Base-by-base conservation (phyloP, 495 filamentous ascomycete species). In the Penicillium pulvis region DNA sequence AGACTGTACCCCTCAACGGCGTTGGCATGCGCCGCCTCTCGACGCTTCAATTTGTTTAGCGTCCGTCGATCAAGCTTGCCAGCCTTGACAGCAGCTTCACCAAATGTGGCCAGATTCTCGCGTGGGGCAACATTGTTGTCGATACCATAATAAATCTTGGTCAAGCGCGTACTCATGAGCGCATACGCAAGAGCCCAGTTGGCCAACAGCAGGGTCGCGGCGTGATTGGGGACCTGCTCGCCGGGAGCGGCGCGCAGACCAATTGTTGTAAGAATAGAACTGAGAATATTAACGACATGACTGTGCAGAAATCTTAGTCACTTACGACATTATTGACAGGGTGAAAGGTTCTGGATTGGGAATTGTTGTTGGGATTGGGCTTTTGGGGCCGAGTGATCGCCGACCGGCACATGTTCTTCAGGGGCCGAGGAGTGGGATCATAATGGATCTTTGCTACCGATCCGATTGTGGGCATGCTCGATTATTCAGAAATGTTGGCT, bases 81-180 rank as follows among this genome's bases (percentile, higher is more conserved):
- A 24, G 70, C 64, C 36, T 74, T 62, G 16, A 85, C 80, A 1
- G 79, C 79, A 1, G 66, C 71, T 19, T 75, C 67, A 46, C 80
- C 81, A 56, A 76, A 74, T 20, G 74, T 79, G 46, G 57, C 56
- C 4, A 84, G 70, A 36, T 82, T 74, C 46, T 81, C 68, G 3
- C 76, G 69, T 0, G 82, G 80, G 2, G 70, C 64, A 26, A 62
- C 65, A 59, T 83, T 81, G 69, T 84, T 74, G 58, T 85, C 81
- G 43, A 83, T 53, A 4, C 77, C 71, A 52, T 69, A 66, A 17
- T n/a, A 58, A 9, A 74, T 66, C 58, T 83, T 83, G 9, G 70
- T 55, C 5, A 55, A 67, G 4, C 81, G 78, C 7, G 74, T 71
- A 46, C 76, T 77, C 47, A 79, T 73, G 7, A 76, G 31, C 19